Evolutionary conservation across 2,329 filamentous ascomycete species (phyloP).

Genomic region (Venturia asperata): DNA sequence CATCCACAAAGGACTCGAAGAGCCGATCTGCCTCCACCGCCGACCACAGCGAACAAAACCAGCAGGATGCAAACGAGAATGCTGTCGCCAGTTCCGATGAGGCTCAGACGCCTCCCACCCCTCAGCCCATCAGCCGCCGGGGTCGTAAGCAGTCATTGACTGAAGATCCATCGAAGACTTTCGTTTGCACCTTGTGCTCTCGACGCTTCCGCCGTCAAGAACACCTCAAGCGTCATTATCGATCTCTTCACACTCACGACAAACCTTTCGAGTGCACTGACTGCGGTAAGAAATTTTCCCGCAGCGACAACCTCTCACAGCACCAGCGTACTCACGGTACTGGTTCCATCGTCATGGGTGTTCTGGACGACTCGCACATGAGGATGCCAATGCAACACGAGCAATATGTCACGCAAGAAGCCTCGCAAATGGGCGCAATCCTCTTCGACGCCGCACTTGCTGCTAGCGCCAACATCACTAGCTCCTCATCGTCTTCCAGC

Average conservation of each 20-base stretch:
- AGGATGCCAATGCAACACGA: constrained; percentile 33
- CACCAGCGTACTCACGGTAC: constrained; percentile 90
- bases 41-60: constrained; percentile 30
- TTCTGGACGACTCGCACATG: constrained; percentile 64
- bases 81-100: constrained; percentile 27
- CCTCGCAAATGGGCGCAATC: constrained; percentile 33
- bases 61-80: constrained; percentile 38
- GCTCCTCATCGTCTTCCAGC: constrained; percentile 26
- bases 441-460: constrained; percentile 34
- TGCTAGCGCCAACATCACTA: constrained; percentile 26
- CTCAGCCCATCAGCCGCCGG: constrained; percentile 63
- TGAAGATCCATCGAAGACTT: constrained; percentile 96
- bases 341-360: constrained; percentile 83
- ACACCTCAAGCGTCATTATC: constrained; percentile 96
- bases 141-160: constrained; percentile 98
- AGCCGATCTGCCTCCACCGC: constrained; percentile 29
- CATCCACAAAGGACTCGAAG: constrained; percentile 14
- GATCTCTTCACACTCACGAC: constrained; percentile 94
- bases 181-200: constrained; percentile 92
- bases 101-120: constrained; percentile 22
- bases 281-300: constrained; percentile 98
- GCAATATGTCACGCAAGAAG: constrained; percentile 24
- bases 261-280: constrained; percentile 98
- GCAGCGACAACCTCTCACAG: constrained; percentile 94
- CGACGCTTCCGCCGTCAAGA: constrained; percentile 97